phyloP scores from a whole-genome alignment of 345 rosid genomes.

The Eucalyptus tenuipes region DNA sequence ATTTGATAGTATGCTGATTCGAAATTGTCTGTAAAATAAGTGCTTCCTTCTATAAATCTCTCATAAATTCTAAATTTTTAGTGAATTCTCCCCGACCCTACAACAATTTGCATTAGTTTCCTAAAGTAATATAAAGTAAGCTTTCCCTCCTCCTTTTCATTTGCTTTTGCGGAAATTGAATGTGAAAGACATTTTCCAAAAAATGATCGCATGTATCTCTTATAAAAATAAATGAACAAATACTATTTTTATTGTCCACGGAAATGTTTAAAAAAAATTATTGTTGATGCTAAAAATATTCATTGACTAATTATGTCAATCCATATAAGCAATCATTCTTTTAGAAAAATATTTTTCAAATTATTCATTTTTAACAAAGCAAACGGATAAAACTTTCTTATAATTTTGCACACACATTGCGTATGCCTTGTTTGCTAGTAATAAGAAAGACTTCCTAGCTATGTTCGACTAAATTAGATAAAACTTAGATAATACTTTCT shows the following conservation, averaged over 20 bases:
- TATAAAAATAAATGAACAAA: background rate
- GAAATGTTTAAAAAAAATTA: too few relatives aligned
- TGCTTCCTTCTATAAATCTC: background rate
- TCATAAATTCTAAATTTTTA: background rate
- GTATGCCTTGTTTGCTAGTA: background rate
- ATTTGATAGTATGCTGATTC: background rate
- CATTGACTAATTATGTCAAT: background rate
- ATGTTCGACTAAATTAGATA: background rate
- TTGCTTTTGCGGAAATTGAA: background rate
- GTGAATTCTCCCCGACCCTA: background rate
- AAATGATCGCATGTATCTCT: background rate
- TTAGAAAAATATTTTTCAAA: background rate
- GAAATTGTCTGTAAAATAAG: fast-evolving
- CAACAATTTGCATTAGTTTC: background rate
- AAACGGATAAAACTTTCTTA: background rate
- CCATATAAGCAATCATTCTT: background rate
- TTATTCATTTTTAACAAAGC: background rate
- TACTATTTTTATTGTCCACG: background rate
- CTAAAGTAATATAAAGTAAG: background rate
- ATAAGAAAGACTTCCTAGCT: background rate
- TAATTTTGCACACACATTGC: background rate
- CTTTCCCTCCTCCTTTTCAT: background rate
- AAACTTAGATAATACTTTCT: background rate
- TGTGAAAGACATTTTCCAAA: background rate
- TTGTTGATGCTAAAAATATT: too few relatives aligned